These are phyloP conservation scores for Moricandia moricandioides DNA, from an alignment of 345 rosid genomes.

Conservation along the genomic window DNA sequence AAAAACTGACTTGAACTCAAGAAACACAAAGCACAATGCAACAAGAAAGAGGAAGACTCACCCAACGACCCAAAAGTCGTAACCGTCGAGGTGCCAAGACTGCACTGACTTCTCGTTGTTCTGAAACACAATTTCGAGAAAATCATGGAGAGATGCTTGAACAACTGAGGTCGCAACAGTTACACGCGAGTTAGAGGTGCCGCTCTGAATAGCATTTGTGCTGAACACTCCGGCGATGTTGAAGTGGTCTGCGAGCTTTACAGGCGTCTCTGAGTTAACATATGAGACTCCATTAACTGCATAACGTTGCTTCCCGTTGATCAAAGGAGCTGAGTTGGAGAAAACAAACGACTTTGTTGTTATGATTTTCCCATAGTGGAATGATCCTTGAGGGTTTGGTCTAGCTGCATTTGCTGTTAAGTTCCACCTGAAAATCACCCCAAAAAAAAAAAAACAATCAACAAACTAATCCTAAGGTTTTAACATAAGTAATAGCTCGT, in stretches of 20 bases:
- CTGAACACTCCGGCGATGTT: slow-evolving; percentile 67
- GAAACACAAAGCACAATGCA: not conserved
- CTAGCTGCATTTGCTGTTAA: slow-evolving; percentile 93
- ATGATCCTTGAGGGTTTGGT: slow-evolving; percentile 96
- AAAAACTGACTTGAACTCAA: not conserved
- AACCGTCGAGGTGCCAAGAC: slow-evolving; percentile 97
- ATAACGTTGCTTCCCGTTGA: slow-evolving; percentile 76
- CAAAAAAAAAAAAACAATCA: not conserved
- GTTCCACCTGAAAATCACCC: slow-evolving; percentile 55
- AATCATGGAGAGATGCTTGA: slow-evolving; percentile 57
- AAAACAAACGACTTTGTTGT: slow-evolving; percentile 53
- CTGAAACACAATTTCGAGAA: slow-evolving; percentile 71
- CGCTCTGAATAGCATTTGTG: slow-evolving; percentile 46
- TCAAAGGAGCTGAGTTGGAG: slow-evolving; percentile 68
- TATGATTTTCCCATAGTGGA: slow-evolving; percentile 72
- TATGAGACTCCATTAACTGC: slow-evolving; percentile 78
- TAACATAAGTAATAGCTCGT: not conserved
- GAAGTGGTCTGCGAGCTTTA: slow-evolving; percentile 82
- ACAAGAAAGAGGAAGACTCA: slow-evolving; percentile 38
- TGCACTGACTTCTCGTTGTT: slow-evolving; percentile 66
- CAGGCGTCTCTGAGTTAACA: slow-evolving; percentile 72
- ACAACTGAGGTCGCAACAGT: slow-evolving; percentile 64
- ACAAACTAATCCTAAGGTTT: not conserved
- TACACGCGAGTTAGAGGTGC: slow-evolving; percentile 52
- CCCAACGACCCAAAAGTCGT: slow-evolving; percentile 94